These are phyloP conservation scores for Haberlea rhodopensis DNA, from an alignment of 257 asterid genomes.

Conservation along the genomic window DNA sequence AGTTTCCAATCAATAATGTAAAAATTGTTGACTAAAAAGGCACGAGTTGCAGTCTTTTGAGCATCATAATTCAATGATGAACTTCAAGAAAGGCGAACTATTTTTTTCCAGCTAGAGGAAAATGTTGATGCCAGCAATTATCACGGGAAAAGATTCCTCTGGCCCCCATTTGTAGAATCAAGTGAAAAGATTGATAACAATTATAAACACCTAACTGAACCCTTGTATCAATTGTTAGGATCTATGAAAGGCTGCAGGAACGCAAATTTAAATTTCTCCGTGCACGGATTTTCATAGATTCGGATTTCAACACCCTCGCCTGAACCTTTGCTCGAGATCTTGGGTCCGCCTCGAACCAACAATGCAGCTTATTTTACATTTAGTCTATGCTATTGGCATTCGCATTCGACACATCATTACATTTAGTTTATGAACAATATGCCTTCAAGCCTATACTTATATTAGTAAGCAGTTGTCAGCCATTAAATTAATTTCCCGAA, in stretches of 20 bases:
- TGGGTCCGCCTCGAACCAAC: background rate
- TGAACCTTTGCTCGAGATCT: background rate
- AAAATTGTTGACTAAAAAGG: conserved; percentile 24
- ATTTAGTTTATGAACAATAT: background rate
- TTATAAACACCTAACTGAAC: background rate
- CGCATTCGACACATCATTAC: background rate
- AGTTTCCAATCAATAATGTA: conserved; percentile 22
- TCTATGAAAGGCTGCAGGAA: background rate
- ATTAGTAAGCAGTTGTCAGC: too few relatives aligned
- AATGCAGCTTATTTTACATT: background rate
- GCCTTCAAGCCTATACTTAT: too few relatives aligned
- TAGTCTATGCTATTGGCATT: background rate
- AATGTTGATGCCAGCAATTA: background rate
- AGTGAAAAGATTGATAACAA: background rate
- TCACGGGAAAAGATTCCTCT: background rate
- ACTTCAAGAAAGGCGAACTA: conserved; percentile 19
- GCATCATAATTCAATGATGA: conserved; percentile 27
- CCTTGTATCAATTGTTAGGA: background rate
- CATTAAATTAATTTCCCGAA: too few relatives aligned
- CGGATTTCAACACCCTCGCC: background rate
- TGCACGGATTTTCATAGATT: background rate
- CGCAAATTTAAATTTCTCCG: too few relatives aligned
- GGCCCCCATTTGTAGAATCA: background rate
- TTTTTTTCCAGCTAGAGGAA: background rate
- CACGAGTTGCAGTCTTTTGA: conserved; percentile 22